Conservation (phyloP, 495 filamentous ascomycete genomes). For the Schizothecium vesticola region DNA sequence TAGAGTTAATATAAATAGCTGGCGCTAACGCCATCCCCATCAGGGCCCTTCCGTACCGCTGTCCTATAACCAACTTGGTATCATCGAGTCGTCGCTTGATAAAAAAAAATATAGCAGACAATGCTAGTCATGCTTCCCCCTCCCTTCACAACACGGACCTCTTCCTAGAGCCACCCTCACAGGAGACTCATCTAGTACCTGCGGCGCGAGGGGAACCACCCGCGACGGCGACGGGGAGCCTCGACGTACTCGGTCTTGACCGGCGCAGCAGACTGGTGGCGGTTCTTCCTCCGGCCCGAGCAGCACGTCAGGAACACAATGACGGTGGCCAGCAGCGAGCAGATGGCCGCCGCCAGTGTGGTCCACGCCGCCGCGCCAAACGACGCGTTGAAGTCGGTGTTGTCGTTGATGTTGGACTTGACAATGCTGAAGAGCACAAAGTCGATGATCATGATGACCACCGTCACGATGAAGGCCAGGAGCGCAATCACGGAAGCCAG, state of each 20-base stretch:
- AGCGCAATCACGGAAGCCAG: slow-evolving; percentile 44
- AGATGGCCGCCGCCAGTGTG: slow-evolving; percentile 44
- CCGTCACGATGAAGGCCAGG: slow-evolving; percentile 49
- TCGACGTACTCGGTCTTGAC: slow-evolving; percentile 16
- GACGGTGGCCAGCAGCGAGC: slow-evolving; percentile 48
- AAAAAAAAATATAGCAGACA: neutral
- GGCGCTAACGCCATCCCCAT: neutral
- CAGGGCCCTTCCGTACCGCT: too few relatives aligned
- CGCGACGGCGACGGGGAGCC: slow-evolving; percentile 7
- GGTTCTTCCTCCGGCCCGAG: slow-evolving; percentile 32
- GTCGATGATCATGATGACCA: slow-evolving; percentile 51
- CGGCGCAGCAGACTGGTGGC: slow-evolving; percentile 7
- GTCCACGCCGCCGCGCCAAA: slow-evolving; percentile 50
- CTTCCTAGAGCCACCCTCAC: neutral
- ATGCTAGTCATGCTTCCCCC: neutral
- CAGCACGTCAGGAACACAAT: slow-evolving; percentile 56
- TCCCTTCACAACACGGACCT: neutral
- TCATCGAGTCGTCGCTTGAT: neutral
- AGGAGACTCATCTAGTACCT: neutral
- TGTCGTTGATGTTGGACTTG: slow-evolving; percentile 43
- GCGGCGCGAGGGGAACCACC: neutral
- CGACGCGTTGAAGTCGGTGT: slow-evolving; percentile 32
- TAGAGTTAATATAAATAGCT: neutral
- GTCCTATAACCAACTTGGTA: neutral
- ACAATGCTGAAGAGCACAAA: slow-evolving; percentile 53